phyloP scores from a whole-genome alignment of 768 basidiomycete genomes.

The Zangia roseola region DNA sequence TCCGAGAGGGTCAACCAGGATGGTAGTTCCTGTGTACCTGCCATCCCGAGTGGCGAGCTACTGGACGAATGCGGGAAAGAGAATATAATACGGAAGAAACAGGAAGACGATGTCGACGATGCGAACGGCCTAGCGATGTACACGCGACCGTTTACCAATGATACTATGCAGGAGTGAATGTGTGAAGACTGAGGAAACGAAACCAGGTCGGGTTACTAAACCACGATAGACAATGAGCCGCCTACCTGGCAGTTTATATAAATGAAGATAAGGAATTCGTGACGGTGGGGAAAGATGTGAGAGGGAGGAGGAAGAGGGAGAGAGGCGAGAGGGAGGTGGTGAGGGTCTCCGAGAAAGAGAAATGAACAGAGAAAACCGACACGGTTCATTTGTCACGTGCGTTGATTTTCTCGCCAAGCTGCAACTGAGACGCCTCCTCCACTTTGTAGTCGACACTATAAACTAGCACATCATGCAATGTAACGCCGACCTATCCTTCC shows the following conservation, averaged over 20 bases:
- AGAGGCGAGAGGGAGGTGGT: constrained; percentile 2
- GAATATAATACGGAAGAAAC: constrained; percentile 8
- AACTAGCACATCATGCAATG: too few species aligned
- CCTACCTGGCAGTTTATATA: constrained; percentile 18
- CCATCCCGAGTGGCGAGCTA: constrained; percentile 22
- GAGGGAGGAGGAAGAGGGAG: background rate
- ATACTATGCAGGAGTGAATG: constrained; percentile 23
- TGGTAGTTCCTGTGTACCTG: constrained; percentile 62
- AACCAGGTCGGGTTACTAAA: background rate
- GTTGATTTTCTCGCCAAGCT: constrained; percentile 21
- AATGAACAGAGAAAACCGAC: constrained; percentile 10
- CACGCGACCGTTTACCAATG: constrained; percentile 3
- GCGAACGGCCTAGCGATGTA: background rate
- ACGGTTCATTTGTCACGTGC: constrained; percentile 36
- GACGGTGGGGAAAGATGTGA: constrained; percentile 5
- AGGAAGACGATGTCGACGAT: constrained; percentile 2
- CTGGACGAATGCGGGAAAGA: background rate
- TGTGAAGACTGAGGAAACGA: constrained; percentile 18
- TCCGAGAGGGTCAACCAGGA: constrained; percentile 67
- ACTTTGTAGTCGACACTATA: too few species aligned
- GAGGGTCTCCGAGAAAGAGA: constrained; percentile 12
- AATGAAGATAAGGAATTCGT: constrained; percentile 11
- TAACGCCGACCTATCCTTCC: too few species aligned
- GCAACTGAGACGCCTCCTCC: too few species aligned
- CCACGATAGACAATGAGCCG: background rate